phyloP scores from a whole-genome alignment of 1,284 basidiomycete species.

The Malassezia slooffiae region DNA sequence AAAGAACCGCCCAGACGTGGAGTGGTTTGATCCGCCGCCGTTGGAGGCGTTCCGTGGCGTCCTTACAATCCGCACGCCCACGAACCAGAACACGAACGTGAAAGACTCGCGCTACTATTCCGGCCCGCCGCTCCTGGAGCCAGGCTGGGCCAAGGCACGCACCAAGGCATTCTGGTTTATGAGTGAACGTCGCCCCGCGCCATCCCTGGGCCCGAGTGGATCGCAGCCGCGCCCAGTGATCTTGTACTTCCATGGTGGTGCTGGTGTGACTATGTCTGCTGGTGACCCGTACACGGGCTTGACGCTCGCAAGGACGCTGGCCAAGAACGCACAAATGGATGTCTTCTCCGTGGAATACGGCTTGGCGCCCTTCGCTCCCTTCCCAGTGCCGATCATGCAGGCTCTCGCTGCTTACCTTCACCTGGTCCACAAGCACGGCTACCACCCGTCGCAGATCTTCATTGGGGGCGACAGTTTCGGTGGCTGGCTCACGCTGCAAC shows the following conservation, averaged over 20 bases:
- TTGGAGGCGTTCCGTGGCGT: conserved; percentile 34
- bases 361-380: conserved; percentile 32
- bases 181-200: conserved; percentile 16
- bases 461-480: conserved; percentile 41
- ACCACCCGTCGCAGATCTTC: conserved; percentile 35
- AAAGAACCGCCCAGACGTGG: conserved; percentile 25
- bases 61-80: conserved; percentile 25
- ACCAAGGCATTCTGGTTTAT: conserved; percentile 39
- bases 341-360: conserved; percentile 44
- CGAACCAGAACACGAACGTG: conserved; percentile 13
- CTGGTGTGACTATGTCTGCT: conserved; percentile 38
- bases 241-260: conserved; percentile 45
- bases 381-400: conserved; percentile 35
- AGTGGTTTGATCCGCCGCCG: conserved; percentile 38
- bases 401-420: conserved; percentile 31
- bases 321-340: conserved; percentile 25
- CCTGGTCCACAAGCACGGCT: conserved; percentile 31
- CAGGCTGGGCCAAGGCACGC: conserved; percentile 36
- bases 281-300: conserved; percentile 40
- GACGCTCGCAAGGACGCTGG: conserved; percentile 27
- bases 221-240: conserved; percentile 21
- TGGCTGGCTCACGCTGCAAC: conserved; percentile 26
- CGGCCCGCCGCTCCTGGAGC: conserved; percentile 35
- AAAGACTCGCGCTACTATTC: conserved; percentile 19
- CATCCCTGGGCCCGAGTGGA: conserved; percentile 9